Conservation (phyloP, 495 filamentous ascomycete species). For the Penicillium atrosanguineum region DNA sequence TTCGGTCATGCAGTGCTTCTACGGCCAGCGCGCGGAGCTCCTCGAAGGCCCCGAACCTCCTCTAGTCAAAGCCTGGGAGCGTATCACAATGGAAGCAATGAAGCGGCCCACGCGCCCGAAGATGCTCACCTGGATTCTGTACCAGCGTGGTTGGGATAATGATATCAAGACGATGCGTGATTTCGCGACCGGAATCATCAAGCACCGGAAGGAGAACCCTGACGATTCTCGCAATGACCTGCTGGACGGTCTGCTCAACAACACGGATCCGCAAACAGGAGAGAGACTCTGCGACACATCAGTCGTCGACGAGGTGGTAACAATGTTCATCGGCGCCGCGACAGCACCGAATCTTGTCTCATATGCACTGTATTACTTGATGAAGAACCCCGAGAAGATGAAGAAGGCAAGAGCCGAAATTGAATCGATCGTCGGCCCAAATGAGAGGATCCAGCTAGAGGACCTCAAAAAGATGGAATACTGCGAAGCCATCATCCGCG, state of each 20-base stretch:
- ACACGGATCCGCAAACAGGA: conserved; percentile 63
- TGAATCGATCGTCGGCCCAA: conserved; percentile 27
- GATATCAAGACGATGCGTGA: conserved; percentile 56
- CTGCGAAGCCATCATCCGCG: conserved; percentile 64
- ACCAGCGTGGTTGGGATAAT: conserved; percentile 46
- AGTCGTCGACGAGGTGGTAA: conserved; percentile 62
- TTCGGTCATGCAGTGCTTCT: conserved; percentile 60
- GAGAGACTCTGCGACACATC: conserved; percentile 54
- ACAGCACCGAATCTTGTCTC: conserved; percentile 38
- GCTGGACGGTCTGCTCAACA: conserved; percentile 64
- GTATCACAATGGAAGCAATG: conserved; percentile 41
- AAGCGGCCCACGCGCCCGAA: conserved; percentile 39
- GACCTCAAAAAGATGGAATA: conserved; percentile 67
- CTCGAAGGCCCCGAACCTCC: conserved; percentile 27
- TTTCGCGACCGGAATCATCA: conserved; percentile 56
- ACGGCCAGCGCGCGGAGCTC: conserved; percentile 32
- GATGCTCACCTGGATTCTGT: conserved; percentile 32
- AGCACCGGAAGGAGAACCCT: conserved; percentile 51
- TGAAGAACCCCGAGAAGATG: conserved; percentile 30
- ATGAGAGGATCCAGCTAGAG: conserved; percentile 36
- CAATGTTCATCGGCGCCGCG: conserved; percentile 40
- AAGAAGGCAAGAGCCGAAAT: conserved; percentile 35
- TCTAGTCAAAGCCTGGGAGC: conserved; percentile 33
- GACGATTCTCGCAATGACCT: conserved; percentile 54
- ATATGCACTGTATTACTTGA: conserved; percentile 38